Conservation (phyloP, 768 basidiomycete species). For the Phylloporus sp. region DNA sequence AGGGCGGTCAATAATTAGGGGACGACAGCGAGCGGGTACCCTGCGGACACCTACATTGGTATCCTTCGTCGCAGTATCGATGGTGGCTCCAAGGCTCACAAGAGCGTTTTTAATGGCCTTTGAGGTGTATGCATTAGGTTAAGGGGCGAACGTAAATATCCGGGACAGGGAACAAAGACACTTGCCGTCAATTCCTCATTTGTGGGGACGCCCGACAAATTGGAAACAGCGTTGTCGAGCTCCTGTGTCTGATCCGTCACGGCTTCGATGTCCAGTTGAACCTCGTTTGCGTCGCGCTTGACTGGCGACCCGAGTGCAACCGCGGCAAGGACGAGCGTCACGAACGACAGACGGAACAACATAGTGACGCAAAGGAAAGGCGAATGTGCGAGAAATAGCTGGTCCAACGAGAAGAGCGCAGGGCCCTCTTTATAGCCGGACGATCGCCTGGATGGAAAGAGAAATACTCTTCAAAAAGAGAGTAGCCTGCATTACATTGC, state of each 20-base stretch:
- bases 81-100: accelerated
- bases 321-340: conserved; percentile 8
- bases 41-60: neutral
- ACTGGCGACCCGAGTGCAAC: conserved; percentile 8
- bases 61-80: neutral
- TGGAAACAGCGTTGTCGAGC: neutral
- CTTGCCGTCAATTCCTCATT: no score
- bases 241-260: accelerated
- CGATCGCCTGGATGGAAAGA: neutral
- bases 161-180: neutral
- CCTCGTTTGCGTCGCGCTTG: neutral
- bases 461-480: neutral
- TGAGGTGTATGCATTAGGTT: neutral
- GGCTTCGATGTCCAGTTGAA: neutral
- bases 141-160: neutral
- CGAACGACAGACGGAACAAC: conserved; percentile 9
- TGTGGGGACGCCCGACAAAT: no score
- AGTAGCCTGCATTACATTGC: no score
- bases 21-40: neutral
- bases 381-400: neutral
- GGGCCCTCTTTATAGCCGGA: conserved; percentile 1
- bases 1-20: no score
- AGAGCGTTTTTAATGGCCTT: neutral
- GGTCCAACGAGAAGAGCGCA: neutral
- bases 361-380: neutral